Base-by-base conservation (phyloP, 768 basidiomycete species). In the Tephrocybe sp. region DNA sequence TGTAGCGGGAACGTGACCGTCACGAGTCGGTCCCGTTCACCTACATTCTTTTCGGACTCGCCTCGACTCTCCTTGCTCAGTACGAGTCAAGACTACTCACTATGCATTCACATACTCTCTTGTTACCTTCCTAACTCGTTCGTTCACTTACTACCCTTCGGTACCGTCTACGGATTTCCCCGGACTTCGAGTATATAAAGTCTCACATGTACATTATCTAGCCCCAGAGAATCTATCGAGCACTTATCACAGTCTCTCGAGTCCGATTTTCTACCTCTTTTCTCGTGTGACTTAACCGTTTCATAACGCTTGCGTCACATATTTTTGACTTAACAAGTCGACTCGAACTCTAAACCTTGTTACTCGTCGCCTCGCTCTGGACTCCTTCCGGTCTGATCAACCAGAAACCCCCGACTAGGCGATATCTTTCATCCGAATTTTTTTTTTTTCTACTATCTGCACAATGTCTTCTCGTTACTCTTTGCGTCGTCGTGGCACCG, bases 271-370 rank as follows among this genome's bases (percentile, higher is more conserved):
- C 28, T 30, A 30, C 28, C 28, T 24, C 19, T n/a, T 26, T 21
- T 25, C 19, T 15, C 22, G 6, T 40, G 38, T 40, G 38, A 40
- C 38, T 40, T 13, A 40, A 40, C 38, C 25, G 19, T 24, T 25
- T 40, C 25, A 40, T 22, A 13, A 40, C 38, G 15, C 38, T 40
- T 40, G 19, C 25, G 21, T 40, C 38, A 40, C 38, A 40, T 40
- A 40, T 40, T 40, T 40, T 40, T 40, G 38, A 40, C 36, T 37
- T 9, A 18, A 40, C 38, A 40, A 40, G 38, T 40, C 21, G 15
- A 36, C 21, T 40, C 22, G 6, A 24, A 18, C 19, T 40, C 11
- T 18, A 40, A 22, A 24, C 38, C 25, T 19, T 40, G n/a, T 16
- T 40, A 9, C 21, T 40, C 38, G 16, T 40, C 21, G 22, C n/a